phyloP scores from a whole-genome alignment of 495 filamentous ascomycete species.

The Neurospora sp. region DNA sequence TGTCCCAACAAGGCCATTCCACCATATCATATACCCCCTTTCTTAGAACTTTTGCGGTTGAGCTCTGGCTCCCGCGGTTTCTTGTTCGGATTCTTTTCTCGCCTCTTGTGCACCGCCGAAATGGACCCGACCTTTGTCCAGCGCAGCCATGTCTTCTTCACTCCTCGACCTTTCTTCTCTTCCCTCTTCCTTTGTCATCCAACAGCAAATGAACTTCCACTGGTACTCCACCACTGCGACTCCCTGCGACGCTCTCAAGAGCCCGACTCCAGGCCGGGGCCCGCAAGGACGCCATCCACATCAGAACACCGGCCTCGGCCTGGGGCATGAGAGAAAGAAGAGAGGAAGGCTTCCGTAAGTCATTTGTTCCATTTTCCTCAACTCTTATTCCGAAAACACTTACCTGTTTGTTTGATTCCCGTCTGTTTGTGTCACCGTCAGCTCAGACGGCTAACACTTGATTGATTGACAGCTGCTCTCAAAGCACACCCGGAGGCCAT shows the following conservation, averaged over 20 bases:
- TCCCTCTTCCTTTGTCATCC: too few species aligned
- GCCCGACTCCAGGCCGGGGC: neutral
- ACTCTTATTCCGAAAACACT: neutral
- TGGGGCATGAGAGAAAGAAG: neutral
- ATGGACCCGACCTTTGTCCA: too few species aligned
- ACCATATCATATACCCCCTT: neutral
- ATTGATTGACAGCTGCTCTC: neutral
- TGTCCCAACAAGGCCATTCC: conserved; percentile 25
- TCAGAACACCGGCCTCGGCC: neutral
- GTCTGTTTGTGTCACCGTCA: neutral
- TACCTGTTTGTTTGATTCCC: neutral
- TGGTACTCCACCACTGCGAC: neutral
- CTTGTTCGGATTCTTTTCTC: neutral
- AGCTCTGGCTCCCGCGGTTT: neutral
- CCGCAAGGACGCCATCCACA: neutral
- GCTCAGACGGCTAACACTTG: neutral
- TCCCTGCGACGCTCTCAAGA: neutral
- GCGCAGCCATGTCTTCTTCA: too few species aligned
- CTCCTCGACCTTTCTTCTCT: too few species aligned
- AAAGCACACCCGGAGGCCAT: neutral
- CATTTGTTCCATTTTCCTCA: neutral
- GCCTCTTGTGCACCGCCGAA: neutral
- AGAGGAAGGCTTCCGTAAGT: neutral
- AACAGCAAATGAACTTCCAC: too few species aligned
- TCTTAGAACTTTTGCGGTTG: neutral